These are phyloP conservation scores for Zostera marina DNA, from an alignment of 116 monocot species.

Conservation along the genomic window DNA sequence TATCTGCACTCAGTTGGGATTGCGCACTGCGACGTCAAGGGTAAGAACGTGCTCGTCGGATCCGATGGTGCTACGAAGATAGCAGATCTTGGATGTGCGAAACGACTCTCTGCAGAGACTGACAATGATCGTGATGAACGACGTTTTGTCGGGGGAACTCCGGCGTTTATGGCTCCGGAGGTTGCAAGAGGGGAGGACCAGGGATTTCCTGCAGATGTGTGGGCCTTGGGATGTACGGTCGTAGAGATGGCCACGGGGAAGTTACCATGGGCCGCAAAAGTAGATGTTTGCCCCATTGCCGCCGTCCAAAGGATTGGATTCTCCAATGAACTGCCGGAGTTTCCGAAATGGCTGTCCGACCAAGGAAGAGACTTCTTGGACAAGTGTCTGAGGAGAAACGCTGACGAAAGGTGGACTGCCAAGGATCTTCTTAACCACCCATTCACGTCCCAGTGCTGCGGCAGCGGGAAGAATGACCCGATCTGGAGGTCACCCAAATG, in stretches of 20 bases:
- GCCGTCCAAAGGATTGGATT: constrained; percentile 33
- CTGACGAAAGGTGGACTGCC: constrained; percentile 43
- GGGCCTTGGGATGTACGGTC: constrained; percentile 68
- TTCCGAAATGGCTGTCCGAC: constrained; percentile 25
- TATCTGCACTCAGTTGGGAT: constrained; percentile 35
- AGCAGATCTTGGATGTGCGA: constrained; percentile 60
- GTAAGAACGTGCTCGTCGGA: constrained; percentile 42
- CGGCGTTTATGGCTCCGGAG: constrained; percentile 19
- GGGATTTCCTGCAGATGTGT: constrained; percentile 38
- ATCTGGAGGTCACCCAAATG: constrained; percentile 39
- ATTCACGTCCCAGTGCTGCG: constrained; percentile 8
- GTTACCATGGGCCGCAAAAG: constrained; percentile 37
- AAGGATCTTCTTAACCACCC: constrained; percentile 47
- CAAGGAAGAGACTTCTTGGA: constrained; percentile 35
- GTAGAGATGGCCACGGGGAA: constrained; percentile 72
- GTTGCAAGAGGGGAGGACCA: constrained; percentile 31
- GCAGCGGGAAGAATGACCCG: not conserved
- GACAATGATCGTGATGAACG: not conserved
- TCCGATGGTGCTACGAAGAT: constrained; percentile 38
- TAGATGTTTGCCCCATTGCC: constrained; percentile 11
- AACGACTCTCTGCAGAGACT: not conserved
- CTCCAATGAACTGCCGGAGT: constrained; percentile 22
- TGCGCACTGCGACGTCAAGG: constrained; percentile 71
- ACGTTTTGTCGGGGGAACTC: constrained; percentile 38
- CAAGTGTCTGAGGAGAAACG: constrained; percentile 28